A percentile compares a stretch with the other conserved stretches of the same genome.
Evolutionary conservation across 2,329 filamentous ascomycete species (phyloP).

Genomic region (Alternaria dauci): DNA sequence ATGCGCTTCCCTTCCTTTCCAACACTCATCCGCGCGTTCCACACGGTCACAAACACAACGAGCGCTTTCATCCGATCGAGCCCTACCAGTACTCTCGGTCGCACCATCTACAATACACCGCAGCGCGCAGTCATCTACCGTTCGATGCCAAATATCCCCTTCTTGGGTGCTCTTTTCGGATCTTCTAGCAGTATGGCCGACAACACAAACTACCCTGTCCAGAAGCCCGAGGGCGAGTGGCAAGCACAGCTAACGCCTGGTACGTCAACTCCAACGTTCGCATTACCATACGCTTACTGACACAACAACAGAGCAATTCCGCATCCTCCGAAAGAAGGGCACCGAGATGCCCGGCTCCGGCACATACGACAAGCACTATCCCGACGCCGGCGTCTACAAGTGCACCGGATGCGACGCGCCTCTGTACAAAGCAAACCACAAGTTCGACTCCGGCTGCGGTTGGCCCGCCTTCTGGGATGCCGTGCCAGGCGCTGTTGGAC

Average conservation of each 20-base stretch:
- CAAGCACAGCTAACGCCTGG: conserved; percentile 79
- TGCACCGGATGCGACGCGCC: conserved; percentile 88
- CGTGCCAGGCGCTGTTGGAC: conserved; percentile 85
- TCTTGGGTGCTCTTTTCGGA: conserved; percentile 79
- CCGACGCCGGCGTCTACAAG: conserved; percentile 78
- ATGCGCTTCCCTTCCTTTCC: conserved; percentile 62
- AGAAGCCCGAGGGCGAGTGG: conserved; percentile 87
- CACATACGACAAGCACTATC: conserved; percentile 86
- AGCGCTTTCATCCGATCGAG: conserved; percentile 39
- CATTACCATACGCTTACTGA: conserved; percentile 9
- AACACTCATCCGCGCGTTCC: conserved; percentile 58
- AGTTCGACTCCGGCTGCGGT: conserved; percentile 95
- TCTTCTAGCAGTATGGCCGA: conserved; percentile 58
- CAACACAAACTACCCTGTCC: conserved; percentile 78
- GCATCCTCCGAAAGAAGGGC: conserved; percentile 88
- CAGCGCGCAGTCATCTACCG: conserved; percentile 40
- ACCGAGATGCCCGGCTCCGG: conserved; percentile 84
- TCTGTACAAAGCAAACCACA: conserved; percentile 91
- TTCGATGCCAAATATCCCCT: conserved; percentile 80
- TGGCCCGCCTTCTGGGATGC: conserved; percentile 99
- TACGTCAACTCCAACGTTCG: conserved; percentile 47
- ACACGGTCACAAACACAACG: conserved; percentile 57
- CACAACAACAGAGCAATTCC: conserved; percentile 81
- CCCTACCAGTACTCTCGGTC: conserved; percentile 50
- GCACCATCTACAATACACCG: conserved; percentile 36